phyloP scores from a whole-genome alignment of 257 asterid genomes.

The Nicotiana tomentosiformis region DNA sequence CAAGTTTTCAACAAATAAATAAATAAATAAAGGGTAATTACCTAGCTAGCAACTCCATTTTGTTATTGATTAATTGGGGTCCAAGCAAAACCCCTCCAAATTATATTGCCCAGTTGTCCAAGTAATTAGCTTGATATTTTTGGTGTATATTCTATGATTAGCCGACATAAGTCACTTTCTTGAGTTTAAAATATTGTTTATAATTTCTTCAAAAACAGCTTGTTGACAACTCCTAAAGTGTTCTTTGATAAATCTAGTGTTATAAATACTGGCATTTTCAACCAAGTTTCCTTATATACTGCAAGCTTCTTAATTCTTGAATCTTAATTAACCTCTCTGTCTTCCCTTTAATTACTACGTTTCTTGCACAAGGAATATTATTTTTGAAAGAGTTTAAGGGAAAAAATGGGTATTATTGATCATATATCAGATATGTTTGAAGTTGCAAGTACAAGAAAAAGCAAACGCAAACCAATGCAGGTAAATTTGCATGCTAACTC shows the following conservation, averaged over 20 bases:
- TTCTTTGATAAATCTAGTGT: neutral
- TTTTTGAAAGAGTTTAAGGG: neutral
- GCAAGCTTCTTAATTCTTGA: neutral
- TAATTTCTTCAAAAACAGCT: neutral
- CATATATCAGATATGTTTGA: slow-evolving; percentile 40
- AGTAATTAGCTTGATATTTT: neutral
- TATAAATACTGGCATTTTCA: slow-evolving; percentile 13
- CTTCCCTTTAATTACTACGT: neutral
- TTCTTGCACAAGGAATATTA: neutral
- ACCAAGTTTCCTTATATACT: neutral
- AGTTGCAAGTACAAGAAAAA: slow-evolving; percentile 32
- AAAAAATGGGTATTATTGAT: slow-evolving; percentile 54
- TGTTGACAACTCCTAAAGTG: slow-evolving; percentile 10
- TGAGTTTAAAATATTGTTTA: neutral
- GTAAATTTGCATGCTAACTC: slow-evolving; percentile 12
- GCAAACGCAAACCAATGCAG: slow-evolving; percentile 50
- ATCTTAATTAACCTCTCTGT: neutral
- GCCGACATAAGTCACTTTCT: slow-evolving; percentile 32
- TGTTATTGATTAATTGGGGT: neutral
- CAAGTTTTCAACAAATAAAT: neutral
- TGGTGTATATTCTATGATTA: slow-evolving; percentile 4
- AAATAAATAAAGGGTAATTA: neutral
- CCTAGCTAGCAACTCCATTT: neutral
- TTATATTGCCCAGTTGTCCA: neutral
- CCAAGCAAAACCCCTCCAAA: neutral